Evolutionary conservation across 169 alveolate genomes (phyloP).

Genomic region (Eimeria tenella): DNA sequence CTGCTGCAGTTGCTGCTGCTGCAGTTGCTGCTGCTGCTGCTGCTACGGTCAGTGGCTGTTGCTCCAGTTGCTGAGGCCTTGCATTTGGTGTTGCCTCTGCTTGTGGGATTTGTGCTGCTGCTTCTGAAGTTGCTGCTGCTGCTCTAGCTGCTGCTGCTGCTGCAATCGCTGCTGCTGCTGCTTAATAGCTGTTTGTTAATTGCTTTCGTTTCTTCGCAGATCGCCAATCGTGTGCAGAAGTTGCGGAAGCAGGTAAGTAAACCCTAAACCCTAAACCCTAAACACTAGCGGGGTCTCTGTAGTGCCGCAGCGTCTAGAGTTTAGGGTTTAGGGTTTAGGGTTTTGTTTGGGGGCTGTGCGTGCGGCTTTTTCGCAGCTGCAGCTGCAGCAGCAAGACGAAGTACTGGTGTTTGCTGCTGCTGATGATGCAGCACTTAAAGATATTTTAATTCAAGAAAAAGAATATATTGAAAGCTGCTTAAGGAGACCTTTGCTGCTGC

Average conservation of each 20-base stretch:
- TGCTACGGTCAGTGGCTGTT: no score
- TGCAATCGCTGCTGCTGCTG: background rate
- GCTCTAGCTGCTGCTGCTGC: background rate
- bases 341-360: background rate
- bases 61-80: no score
- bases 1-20: background rate
- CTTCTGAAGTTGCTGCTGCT: background rate
- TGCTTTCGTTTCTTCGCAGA: conserved; percentile 2
- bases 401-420: conserved; percentile 53
- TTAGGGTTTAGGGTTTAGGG: background rate
- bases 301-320: background rate
- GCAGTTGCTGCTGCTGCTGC: conserved; percentile 11
- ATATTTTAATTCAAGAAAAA: conserved; percentile 14
- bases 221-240: conserved; percentile 78
- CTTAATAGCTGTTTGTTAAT: background rate
- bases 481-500: conserved; percentile 21
- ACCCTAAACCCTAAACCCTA: background rate
- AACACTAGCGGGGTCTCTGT: background rate
- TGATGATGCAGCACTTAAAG: conserved; percentile 2
- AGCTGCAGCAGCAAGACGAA: conserved; percentile 60
- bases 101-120: background rate
- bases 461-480: conserved; percentile 41
- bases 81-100: background rate
- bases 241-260: conserved; percentile 58
- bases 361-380: no score